These are phyloP conservation scores for Trichothecium roseum DNA, from an alignment of 2,329 filamentous ascomycete genomes.

Conservation along the genomic window DNA sequence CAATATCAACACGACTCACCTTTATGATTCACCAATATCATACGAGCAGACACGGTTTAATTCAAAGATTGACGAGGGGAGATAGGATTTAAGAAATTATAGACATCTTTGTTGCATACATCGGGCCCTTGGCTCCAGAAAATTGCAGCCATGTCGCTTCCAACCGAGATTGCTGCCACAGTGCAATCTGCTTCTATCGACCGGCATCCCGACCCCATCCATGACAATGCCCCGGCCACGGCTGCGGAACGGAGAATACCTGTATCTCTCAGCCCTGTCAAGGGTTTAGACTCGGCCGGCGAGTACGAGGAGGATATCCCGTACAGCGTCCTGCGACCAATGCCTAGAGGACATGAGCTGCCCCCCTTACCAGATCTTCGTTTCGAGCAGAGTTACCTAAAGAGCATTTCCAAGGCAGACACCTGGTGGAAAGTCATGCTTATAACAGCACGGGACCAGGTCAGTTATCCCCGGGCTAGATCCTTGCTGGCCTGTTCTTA, in stretches of 20 bases:
- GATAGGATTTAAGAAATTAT: background rate
- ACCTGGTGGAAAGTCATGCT: constrained; percentile 69
- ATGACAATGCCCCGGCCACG: constrained; percentile 75
- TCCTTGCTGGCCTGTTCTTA: too few relatives aligned
- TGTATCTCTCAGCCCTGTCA: constrained; percentile 13
- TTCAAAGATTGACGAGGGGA: too few relatives aligned
- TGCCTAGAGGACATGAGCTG: constrained; percentile 34
- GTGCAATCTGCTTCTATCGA: constrained; percentile 76
- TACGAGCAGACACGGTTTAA: background rate
- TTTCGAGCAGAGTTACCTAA: constrained; percentile 96
- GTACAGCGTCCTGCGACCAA: constrained; percentile 50
- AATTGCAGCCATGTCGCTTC: constrained; percentile 46
- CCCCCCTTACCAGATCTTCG: constrained; percentile 75
- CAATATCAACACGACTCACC: constrained; percentile 11
- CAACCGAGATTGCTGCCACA: constrained; percentile 63
- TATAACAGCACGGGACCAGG: constrained; percentile 85
- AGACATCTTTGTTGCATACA: constrained; percentile 1
- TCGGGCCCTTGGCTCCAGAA: too few relatives aligned
- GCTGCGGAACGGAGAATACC: constrained; percentile 47
- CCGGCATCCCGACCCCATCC: constrained; percentile 54
- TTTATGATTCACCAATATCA: background rate
- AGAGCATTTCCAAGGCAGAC: constrained; percentile 72
- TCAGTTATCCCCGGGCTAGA: constrained; percentile 23
- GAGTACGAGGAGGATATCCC: constrained; percentile 58
- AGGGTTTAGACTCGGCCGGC: constrained; percentile 25